phyloP scores from a whole-genome alignment of 495 filamentous ascomycete genomes.

The Lepraria neglecta region DNA sequence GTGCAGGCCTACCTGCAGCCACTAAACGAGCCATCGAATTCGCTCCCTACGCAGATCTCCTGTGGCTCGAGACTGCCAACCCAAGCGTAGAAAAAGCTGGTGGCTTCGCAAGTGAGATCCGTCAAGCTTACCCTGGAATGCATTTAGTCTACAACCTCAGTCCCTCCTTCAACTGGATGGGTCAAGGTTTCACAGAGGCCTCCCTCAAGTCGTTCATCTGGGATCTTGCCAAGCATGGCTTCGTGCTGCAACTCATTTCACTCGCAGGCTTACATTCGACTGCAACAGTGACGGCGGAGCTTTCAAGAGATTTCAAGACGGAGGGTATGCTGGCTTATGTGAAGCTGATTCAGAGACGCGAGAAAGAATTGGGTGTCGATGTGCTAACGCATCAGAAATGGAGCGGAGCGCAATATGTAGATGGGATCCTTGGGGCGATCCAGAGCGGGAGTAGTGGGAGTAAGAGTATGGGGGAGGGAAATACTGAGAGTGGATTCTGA shows the following conservation, averaged over 20 bases:
- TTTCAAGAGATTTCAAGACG: conserved; percentile 73
- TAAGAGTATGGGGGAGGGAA: conserved; percentile 79
- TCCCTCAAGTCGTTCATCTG: conserved; percentile 84
- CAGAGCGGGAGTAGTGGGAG: conserved; percentile 81
- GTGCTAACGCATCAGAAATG: conserved; percentile 98
- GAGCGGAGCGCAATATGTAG: conserved; percentile 88
- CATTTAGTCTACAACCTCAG: conserved; percentile 92
- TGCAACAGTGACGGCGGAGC: conserved; percentile 78
- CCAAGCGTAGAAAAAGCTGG: conserved; percentile 71
- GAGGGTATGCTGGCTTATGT: conserved; percentile 97
- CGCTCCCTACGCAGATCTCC: conserved; percentile 84
- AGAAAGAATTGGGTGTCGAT: conserved; percentile 90
- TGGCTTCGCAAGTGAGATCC: conserved; percentile 69
- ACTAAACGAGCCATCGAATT: conserved; percentile 90
- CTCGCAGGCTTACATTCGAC: conserved; percentile 86
- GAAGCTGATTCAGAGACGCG: conserved; percentile 73
- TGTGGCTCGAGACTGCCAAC: conserved; percentile 95
- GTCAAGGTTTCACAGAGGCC: conserved; percentile 77
- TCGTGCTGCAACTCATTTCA: conserved; percentile 88
- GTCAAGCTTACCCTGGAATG: conserved; percentile 61
- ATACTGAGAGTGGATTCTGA: conserved; percentile 56
- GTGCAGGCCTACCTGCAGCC: conserved; percentile 76
- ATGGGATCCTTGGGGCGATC: conserved; percentile 86
- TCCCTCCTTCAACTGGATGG: conserved; percentile 98
- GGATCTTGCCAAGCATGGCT: conserved; percentile 88